These are phyloP conservation scores for Flagelloscypha sp. DNA, from an alignment of 768 basidiomycete species.

Conservation along the genomic window DNA sequence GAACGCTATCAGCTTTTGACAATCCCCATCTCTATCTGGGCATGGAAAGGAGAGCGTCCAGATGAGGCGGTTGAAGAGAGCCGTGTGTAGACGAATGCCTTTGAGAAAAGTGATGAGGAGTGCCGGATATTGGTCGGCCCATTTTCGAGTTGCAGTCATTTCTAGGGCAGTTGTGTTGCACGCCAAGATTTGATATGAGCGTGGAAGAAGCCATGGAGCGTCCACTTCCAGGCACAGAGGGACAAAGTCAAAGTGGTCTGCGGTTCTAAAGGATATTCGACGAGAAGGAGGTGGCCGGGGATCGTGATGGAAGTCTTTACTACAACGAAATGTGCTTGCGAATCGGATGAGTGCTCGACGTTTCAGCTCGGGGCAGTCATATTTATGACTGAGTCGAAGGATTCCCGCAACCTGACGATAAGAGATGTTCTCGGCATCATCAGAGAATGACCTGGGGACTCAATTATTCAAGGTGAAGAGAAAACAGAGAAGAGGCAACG, in stretches of 20 bases:
- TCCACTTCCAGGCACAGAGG: conserved; percentile 25
- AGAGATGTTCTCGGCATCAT: too few species aligned
- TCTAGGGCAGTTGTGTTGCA: too few species aligned
- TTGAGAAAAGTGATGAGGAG: too few species aligned
- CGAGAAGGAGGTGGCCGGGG: conserved; percentile 28
- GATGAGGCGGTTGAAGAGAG: too few species aligned
- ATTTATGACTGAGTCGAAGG: conserved; percentile 32
- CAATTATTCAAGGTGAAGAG: conserved; percentile 4
- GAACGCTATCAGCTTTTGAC: too few species aligned
- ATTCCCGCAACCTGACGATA: conserved; percentile 27
- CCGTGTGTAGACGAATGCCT: too few species aligned
- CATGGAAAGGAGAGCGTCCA: too few species aligned
- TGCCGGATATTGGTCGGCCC: conserved; percentile 14
- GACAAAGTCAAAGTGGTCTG: too few species aligned
- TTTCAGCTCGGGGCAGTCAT: conserved; percentile 28
- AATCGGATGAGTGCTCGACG: conserved; percentile 27
- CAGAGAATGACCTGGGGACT: too few species aligned
- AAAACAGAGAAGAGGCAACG: conserved; percentile 4
- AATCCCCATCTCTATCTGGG: too few species aligned
- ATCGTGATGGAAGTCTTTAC: too few species aligned
- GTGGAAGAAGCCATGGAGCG: conserved; percentile 27
- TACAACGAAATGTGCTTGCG: conserved; percentile 25
- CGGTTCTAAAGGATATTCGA: too few species aligned
- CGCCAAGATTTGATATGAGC: conserved; percentile 29
- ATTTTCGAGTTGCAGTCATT: conserved; percentile 22